Evolutionary conservation across 2,329 filamentous ascomycete genomes (phyloP), one percentile per base, ranked within the genome.

Genomic region (Phyllosticta citrichinensis): DNA sequence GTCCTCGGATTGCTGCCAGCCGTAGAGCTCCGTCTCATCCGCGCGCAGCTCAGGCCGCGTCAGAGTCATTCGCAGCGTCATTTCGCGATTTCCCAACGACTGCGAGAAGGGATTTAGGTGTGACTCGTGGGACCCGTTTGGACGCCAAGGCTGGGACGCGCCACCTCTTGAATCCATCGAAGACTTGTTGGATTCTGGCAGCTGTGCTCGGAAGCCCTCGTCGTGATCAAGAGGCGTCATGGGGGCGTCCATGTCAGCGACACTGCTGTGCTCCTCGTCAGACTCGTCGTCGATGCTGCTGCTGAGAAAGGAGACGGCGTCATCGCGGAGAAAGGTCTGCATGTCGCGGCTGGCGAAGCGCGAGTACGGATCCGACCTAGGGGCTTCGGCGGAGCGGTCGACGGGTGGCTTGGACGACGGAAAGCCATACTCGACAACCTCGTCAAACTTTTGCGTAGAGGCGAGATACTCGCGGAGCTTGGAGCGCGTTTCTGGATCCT

Each of bases 61-160:
- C 60, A 97, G 81, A 0, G 93, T 97, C 91, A 97, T 96, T 56
- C 92, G 89, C 56, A 97, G 76, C 2, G 94, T 97, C 92, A 97
- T 97, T 73, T 97, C 92, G 35, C 92, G 83, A 60, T 84, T 87
- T 35, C 81, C 80, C 2, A 82, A 75, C 5, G 78, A 79, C 40
- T 63, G 63, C 19, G 63, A 30, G 22, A 52, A 63, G 12, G 62
- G 20, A 17, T 63, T 61, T 20, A 55, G 24, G 8, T 27, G 47
- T 47, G 40, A 47, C 2, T 47, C 40, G 6, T 47, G 40, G 40
- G 40, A 47, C 40, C 40, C 40, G 40, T 47, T 47, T 47, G 40
- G 14, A 10, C 54, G 54, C 17, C 70, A 57, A 9, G 68, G 66
- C 8, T 66, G 67, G 12, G 62, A 58, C 5, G 69, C 66, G 14